Base-by-base conservation (phyloP, 352 stramenopile species). In the Phytophthora multivora region DNA sequence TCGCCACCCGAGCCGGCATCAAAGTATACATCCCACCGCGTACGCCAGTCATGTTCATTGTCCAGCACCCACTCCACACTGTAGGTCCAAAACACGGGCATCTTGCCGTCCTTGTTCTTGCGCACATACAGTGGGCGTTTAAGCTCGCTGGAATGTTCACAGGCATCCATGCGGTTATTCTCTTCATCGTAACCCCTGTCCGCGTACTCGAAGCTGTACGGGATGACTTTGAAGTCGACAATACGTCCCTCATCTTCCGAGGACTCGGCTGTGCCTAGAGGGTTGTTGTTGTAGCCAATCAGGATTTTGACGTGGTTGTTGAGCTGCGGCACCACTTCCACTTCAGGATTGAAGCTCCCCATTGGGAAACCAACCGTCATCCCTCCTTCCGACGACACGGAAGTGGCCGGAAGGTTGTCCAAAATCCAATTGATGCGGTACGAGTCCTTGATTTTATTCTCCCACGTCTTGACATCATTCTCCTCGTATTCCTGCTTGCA, bases 231-330 rank as follows among this genome's bases (percentile, higher is more conserved):
- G 73, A 99, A 99, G 55, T 98, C 98, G 15, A 99, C 98, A 51
- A 99, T 98, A 60, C 96, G 96, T 51, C 97, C 96, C 55, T 96
- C 80, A 35, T 91, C 97, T 59, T 54, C 67, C 0, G 53, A 57
- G 56, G 52, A 81, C 54, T 73, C 80, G 13, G 60, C 80, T 55
- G 66, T 86, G 28, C 77, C 71, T 9, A 77, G 13, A 30, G 90
- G 79, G 25, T 97, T 89, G 43, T 89, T 89, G 79, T 99, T 98
- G 75, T 99, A 99, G 52, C 96, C 89, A 54, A 99, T 96, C 55
- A 97, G 92, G 75, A 99, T 99, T 75, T 98, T 98, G 18, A 99
- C 88, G 85, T 99, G 98, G 83, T 99, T 99, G 83, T 99, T 93
- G 3, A 99, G 73, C 68, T 77, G 86, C 47, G 86, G 86, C 42